Percentiles rank a stretch among this genome's conserved stretches.
Conservation (phyloP, 1,284 basidiomycete genomes). For the Rhizoctonia solani region DNA sequence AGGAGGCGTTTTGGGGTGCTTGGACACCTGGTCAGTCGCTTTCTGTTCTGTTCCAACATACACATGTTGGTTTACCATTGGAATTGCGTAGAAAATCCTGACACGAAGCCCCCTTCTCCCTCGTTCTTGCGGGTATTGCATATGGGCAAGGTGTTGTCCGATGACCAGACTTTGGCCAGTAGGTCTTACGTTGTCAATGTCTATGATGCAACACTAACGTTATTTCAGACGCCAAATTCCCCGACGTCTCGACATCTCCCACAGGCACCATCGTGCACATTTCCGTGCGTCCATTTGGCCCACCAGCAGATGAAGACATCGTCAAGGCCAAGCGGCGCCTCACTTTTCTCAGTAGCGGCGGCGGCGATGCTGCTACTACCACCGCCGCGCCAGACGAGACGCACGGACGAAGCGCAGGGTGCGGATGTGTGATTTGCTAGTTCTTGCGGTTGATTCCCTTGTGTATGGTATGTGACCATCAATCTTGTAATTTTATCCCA, state of each 20-base stretch:
- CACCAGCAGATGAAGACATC: slow-evolving; percentile 55
- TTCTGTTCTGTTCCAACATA: not conserved
- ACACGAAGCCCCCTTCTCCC: slow-evolving; percentile 77
- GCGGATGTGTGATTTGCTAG: slow-evolving; percentile 51
- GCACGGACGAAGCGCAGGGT: slow-evolving; percentile 41
- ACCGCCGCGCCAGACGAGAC: slow-evolving; percentile 13
- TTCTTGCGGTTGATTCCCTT: no score
- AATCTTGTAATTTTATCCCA: not conserved
- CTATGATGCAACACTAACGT: slow-evolving; percentile 23
- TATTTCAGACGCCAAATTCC: slow-evolving; percentile 38
- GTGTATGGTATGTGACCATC: no score
- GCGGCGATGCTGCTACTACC: slow-evolving; percentile 14
- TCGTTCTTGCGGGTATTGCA: slow-evolving; percentile 78
- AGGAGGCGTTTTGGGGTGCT: slow-evolving; percentile 82
- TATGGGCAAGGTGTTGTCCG: slow-evolving; percentile 80
- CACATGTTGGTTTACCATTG: slow-evolving; percentile 1
- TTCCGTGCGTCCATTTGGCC: slow-evolving; percentile 69
- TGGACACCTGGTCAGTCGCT: slow-evolving; percentile 71
- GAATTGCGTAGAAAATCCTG: slow-evolving; percentile 64
- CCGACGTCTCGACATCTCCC: slow-evolving; percentile 46
- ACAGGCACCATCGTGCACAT: slow-evolving; percentile 73
- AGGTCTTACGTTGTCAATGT: slow-evolving; percentile 46
- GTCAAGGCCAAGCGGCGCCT: slow-evolving; percentile 55
- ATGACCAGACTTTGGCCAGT: slow-evolving; percentile 78
- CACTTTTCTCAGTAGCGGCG: slow-evolving; percentile 42